Base-by-base conservation (phyloP, 139 green algal genomes). In the Ulvella scutata region DNA sequence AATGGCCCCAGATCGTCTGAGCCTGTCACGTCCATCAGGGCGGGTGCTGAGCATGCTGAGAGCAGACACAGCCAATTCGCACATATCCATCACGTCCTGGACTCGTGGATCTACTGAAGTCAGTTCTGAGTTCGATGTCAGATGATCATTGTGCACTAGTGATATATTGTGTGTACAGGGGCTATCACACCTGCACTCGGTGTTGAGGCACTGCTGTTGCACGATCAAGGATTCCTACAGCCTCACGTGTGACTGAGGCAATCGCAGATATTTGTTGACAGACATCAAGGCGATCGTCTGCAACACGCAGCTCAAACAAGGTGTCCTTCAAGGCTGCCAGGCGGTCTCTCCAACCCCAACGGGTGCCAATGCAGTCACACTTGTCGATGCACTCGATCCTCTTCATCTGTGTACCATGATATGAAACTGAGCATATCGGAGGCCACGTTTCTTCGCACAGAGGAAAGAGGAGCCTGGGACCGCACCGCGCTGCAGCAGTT, bases 81-180 rank as follows among this genome's bases (percentile, higher is more conserved):
- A n/a, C 51, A 67, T 26, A 23, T 67, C 51, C 51, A 67, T 67
- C n/a, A 67, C 33, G 51, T 67, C 51, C 51, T 67, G 51, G n/a
- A n/a, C n/a, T n/a, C n/a, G n/a, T n/a, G n/a, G n/a, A n/a, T n/a
- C n/a, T n/a, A n/a, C n/a, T n/a, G n/a, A 2, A 1, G 17, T 10
- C 9, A 67, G 51, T 3, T 26, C 7, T 34, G 13, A 31, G 9
- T n/a, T 67, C 51, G n/a, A 67, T n/a, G 17, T 67, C 51, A n/a
- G n/a, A n/a, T n/a, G n/a, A n/a, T n/a, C n/a, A n/a, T n/a, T n/a
- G n/a, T n/a, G n/a, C n/a, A n/a, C n/a, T n/a, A n/a, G n/a, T n/a
- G n/a, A n/a, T n/a, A n/a, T n/a, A n/a, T n/a, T n/a, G n/a, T n/a
- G n/a, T n/a, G n/a, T n/a, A n/a, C n/a, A n/a, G n/a, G n/a, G n/a